Evolutionary conservation across 805 yeast genomes (phyloP).

Genomic region (Starmerella potacharoeniae): DNA sequence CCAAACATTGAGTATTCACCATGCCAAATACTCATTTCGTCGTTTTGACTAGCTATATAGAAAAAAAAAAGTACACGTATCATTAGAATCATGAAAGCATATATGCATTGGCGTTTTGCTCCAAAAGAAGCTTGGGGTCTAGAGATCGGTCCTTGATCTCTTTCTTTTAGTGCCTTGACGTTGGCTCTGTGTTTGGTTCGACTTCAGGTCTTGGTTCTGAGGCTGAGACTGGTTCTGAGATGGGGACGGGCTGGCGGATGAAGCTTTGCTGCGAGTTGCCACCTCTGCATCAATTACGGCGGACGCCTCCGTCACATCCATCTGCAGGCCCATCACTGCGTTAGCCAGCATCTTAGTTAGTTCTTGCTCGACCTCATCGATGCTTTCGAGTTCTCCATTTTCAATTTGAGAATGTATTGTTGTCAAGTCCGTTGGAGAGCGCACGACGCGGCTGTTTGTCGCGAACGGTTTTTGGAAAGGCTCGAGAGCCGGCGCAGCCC

Average conservation of each 20-base stretch:
- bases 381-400: neutral
- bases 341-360: conserved; percentile 12
- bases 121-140: neutral
- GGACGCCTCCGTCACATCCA: neutral
- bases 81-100: no score
- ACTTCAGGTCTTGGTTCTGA: no score
- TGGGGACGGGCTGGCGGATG: neutral
- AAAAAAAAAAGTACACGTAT: neutral
- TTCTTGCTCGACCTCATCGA: conserved; percentile 6
- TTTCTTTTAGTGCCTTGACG: neutral
- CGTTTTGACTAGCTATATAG: neutral
- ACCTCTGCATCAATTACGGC: neutral
- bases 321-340: conserved; percentile 2
- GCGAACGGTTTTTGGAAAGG: neutral
- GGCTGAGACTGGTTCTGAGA: neutral
- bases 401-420: neutral
- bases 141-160: neutral
- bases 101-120: no score
- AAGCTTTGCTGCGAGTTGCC: neutral
- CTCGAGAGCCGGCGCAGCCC: neutral
- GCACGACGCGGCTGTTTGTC: neutral
- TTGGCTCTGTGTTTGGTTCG: no score
- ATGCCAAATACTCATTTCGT: no score
- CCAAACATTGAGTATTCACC: neutral
- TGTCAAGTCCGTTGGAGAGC: conserved; percentile 1